These are phyloP conservation scores for Dendrobium officinale DNA, from an alignment of 106 monocot genomes.

Conservation along the genomic window DNA sequence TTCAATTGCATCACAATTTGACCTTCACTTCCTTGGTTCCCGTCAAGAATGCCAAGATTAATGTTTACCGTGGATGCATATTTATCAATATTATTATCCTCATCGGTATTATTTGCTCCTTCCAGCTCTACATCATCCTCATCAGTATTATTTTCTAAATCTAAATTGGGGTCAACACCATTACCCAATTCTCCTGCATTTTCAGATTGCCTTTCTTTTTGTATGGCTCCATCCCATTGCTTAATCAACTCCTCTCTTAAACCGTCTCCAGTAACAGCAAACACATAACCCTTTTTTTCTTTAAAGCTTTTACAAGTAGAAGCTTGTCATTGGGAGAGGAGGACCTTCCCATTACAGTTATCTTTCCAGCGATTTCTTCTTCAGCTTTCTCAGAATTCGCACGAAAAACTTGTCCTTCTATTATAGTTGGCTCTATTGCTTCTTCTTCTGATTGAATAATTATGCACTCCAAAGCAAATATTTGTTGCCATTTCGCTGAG, in stretches of 20 bases:
- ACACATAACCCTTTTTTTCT: too few species aligned
- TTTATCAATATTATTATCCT: neutral
- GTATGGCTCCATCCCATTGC: conserved; percentile 47
- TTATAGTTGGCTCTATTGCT: conserved; percentile 23
- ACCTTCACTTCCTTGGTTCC: conserved; percentile 5
- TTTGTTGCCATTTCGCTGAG: too few species aligned
- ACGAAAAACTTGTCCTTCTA: conserved; percentile 73
- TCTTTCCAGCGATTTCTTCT: conserved; percentile 35
- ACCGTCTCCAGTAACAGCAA: conserved; percentile 13
- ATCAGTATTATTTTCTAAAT: neutral
- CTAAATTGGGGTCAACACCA: neutral
- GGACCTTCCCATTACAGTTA: too few species aligned
- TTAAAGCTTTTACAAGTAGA: too few species aligned
- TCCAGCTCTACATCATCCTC: neutral
- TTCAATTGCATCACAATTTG: neutral
- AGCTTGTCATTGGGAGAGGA: too few species aligned
- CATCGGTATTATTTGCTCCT: neutral
- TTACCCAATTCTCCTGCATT: conserved; percentile 9
- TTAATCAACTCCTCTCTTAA: conserved; percentile 77
- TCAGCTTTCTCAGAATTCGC: conserved; percentile 44
- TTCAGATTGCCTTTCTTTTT: conserved; percentile 14
- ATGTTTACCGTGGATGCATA: neutral
- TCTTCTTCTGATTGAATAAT: too few species aligned
- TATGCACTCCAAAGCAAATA: too few species aligned
- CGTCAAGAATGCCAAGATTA: neutral